Evolutionary conservation across 257 asterid genomes (phyloP), one percentile per base, ranked within the genome.

Genomic region (Nicotiana obtusifolia): DNA sequence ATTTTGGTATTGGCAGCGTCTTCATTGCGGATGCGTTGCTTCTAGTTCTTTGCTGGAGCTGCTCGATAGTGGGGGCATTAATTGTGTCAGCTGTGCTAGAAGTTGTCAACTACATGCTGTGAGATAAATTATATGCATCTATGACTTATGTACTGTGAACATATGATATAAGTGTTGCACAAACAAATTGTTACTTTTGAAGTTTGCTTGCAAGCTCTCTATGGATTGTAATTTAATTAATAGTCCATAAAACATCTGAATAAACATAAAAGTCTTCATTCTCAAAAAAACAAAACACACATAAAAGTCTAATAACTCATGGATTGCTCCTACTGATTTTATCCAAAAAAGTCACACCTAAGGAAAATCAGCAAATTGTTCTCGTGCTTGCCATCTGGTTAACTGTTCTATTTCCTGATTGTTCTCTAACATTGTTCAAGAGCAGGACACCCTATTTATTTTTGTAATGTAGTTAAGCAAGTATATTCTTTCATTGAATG

Each of bases 11-110:
- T 86, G 82, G 85, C 93, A 95, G 99, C 93, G 89, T 87, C 95
- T 95, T 90, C 99, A 95, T 78, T 95, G 98, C 86, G 99, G 99
- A 73, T 95, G 99, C 90, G 84, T 92, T 89, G 97, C 97, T 83
- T 93, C 99, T 57, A 90, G 86, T 88, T 86, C 95, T 17, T 89
- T 85, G 82, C 90, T 93, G 16, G 94, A 89, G 86, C 90, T 93
- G 84, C 94, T 92, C 17, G 95, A 92, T 86, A 86, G 94, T 30
- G 98, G 97, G 60, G 99, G 97, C 33, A 91, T 95, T 33, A 90
- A 76, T 80, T 95, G 99, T 86, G 84, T 82, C 81, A 87, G 88
- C 88, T 95, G 99, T 89, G 85, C 81, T 82, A 87, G 86, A 83
- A 89, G 84, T 65, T 84, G 87, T 33, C 89, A 84, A 76, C 87